Base-by-base conservation (phyloP, 106 monocot species). In the Platanthera guangdongensis region DNA sequence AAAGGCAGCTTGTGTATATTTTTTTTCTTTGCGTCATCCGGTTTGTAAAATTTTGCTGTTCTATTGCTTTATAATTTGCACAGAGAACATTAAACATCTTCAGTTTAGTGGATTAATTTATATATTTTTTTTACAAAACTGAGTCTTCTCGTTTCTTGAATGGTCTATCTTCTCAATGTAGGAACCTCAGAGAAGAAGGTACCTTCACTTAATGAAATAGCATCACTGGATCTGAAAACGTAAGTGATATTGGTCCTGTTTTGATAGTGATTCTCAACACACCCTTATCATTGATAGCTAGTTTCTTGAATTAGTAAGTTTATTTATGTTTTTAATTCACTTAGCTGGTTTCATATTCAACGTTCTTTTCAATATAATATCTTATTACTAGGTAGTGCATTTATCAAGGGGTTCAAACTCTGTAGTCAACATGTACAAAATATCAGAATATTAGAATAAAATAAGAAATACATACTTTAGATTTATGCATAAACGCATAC, bases 141-240 rank as follows among this genome's bases (percentile, higher is more conserved):
- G 1, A 68, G 45, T 45, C 9, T 45, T 68, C 68, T 68, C 39
- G 14, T 78, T 46, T 49, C 62, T 71, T 65, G 25, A 30, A 16
- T 71, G 81, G 71, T 19, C 21, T 2, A n/a, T 77, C 3, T 73
- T 5, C 5, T 62, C 8, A 62, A 0, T 81, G 76, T 84, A 90
- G 90, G 90, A 12, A 68, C 87, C 67, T 83, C 90, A 60, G 87
- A 85, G 64, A 87, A 78, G 80, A 87, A 69, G 19, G 54, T 67
- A 62, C 51, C 79, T 74, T 32, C 79, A 47, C 70, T 81, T 45
- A 83, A 84, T 49, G 83, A 85, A 19, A 69, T 90, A 14, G 51
- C 87, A 74, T 87, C 87, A 77, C 75, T 87, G 25, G 85, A 87
- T 30, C 79, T 81, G 77, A 85, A 83, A 77, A 83, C 87, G 90